Evolutionary conservation across 1,284 basidiomycete genomes (phyloP).

Genomic region (Phenoliferia sp.): DNA sequence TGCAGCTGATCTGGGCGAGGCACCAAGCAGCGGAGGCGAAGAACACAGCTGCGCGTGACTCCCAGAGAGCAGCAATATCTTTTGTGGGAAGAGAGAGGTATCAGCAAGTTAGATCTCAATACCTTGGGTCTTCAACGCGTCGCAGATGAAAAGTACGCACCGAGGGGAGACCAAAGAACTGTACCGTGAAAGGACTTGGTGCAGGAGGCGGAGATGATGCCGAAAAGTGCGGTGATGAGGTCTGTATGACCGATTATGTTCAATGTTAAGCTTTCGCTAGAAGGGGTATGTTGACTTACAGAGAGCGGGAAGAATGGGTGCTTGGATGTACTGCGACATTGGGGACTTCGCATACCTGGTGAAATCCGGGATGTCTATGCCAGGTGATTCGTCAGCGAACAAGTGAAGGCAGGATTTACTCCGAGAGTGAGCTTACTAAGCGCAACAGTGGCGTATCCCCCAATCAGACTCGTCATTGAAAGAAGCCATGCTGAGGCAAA

Average conservation of each 20-base stretch:
- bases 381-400: not conserved
- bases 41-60: constrained; percentile 52
- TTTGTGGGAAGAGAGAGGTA: constrained; percentile 26
- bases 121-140: not conserved
- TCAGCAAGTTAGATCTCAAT: too few species aligned
- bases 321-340: constrained; percentile 25
- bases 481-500: constrained; percentile 13
- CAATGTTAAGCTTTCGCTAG: not conserved
- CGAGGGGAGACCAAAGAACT: constrained; percentile 37
- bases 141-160: not conserved
- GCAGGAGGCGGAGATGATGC: constrained; percentile 49
- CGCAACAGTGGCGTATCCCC: constrained; percentile 42
- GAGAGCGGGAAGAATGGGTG: constrained; percentile 4
- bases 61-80: constrained; percentile 37
- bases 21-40: not conserved
- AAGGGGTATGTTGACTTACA: not conserved
- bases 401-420: not conserved
- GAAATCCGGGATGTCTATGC: constrained; percentile 57
- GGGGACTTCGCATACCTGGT: constrained; percentile 45
- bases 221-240: constrained; percentile 15
- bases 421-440: constrained; percentile 45
- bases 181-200: constrained; percentile 51
- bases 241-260: not conserved
- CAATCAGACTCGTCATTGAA: constrained; percentile 55
- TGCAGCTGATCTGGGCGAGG: constrained; percentile 12